Base-by-base conservation (phyloP, 2,329 filamentous ascomycete genomes). In the Phialocephala subalpina region DNA sequence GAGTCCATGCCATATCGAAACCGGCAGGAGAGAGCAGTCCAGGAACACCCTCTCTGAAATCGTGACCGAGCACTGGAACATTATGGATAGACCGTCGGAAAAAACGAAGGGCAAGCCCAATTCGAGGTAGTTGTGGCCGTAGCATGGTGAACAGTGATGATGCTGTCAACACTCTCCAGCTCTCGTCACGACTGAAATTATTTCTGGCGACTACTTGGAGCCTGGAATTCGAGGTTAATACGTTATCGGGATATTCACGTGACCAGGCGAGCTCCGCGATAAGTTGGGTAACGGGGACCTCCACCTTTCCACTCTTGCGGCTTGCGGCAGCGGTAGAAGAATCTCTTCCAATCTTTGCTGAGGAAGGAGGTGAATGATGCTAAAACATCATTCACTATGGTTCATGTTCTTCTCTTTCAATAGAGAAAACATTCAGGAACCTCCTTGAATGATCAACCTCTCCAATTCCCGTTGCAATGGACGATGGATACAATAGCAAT, bases 1-100 rank as follows among this genome's bases (percentile, higher is more conserved):
- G 84, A 38, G 86, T 90, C 90, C 93, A 99, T 58, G 94, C 90
- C 62, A 92, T 85, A 63, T 90, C 81, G 79, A 92, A 97, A 62
- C 87, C 92, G 59, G 86, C 82, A 1, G 84, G 78, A 35, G 89
- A 89, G 76, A 97, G 83, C 67, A 98, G 84, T 16, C 88, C 87
- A n/a, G 88, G 86, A 6, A 97, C 83, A 66, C 84, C 86, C 53
- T 83, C 65, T 9, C 71, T 70, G 79, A 80, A 84, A 71, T 83
- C 76, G 63, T 85, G 81, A 38, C 73, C 73, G 69, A 87, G 79
- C 42, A 73, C 59, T n/a, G 84, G 83, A 27, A 87, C 75, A 49
- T 77, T 67, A 73, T 88, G 85, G 58, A 84, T 70, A 57, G 80
- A 79, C 68, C 84, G 81, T 62, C 78, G 70, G 49, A 65, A 68